These are phyloP conservation scores for Melastoma candidum DNA, from an alignment of 441 rosid species.

Conservation along the genomic window DNA sequence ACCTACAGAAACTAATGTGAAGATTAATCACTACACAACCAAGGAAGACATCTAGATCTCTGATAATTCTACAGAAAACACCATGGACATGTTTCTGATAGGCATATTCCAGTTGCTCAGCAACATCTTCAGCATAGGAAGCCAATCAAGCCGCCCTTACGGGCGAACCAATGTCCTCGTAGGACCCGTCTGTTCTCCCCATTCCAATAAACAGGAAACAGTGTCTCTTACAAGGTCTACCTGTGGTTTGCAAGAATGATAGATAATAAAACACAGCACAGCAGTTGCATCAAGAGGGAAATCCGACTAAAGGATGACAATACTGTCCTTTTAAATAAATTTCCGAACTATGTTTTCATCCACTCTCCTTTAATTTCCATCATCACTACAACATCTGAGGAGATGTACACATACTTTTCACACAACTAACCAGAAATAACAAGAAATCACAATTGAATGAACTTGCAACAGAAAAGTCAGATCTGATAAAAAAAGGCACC, in stretches of 20 bases:
- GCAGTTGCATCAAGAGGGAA: no score
- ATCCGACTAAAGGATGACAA: no score
- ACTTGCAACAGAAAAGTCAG: neutral
- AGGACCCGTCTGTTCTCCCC: slow-evolving; percentile 96
- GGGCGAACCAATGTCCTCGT: slow-evolving; percentile 98
- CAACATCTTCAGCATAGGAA: slow-evolving; percentile 87
- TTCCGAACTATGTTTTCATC: no score
- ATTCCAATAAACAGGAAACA: slow-evolving; percentile 93
- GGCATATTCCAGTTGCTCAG: slow-evolving; percentile 92
- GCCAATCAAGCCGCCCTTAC: slow-evolving; percentile 90
- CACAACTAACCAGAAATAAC: no score
- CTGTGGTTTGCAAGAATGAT: slow-evolving; percentile 20
- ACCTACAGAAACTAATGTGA: slow-evolving; percentile 38
- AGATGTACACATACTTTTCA: no score
- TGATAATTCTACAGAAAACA: neutral
- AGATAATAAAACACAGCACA: neutral
- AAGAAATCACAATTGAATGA: no score
- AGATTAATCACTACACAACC: neutral
- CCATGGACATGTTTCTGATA: slow-evolving; percentile 43
- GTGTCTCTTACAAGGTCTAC: slow-evolving; percentile 85
- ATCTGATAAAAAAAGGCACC: slow-evolving; percentile 30
- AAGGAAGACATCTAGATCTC: neutral
- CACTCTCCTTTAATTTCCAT: no score
- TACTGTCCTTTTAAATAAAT: no score
- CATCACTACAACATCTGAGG: no score